Evolutionary conservation across 352 stramenopile genomes (phyloP).

Genomic region (Thalassiosira exigua): DNA sequence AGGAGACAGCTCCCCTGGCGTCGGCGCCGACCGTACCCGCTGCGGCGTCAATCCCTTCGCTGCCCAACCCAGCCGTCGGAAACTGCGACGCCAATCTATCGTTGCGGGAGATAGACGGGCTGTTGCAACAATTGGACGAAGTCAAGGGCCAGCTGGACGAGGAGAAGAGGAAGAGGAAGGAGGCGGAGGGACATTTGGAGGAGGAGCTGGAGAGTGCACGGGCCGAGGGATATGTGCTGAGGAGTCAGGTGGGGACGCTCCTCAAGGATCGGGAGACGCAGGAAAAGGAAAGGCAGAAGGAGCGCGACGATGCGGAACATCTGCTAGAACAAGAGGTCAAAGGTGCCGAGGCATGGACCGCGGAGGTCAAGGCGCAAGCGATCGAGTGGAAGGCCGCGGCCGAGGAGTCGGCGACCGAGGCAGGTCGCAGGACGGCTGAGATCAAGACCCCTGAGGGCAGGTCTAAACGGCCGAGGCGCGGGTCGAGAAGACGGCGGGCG

Average conservation of each 20-base stretch:
- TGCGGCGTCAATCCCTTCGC: too few relatives aligned
- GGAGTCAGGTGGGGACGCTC: slow-evolving; percentile 66
- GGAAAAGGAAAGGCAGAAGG: slow-evolving; percentile 24
- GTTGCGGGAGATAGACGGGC: slow-evolving; percentile 12
- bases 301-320: slow-evolving; percentile 16
- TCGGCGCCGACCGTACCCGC: too few relatives aligned
- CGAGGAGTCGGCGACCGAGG: slow-evolving; percentile 23
- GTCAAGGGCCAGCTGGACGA: slow-evolving; percentile 39
- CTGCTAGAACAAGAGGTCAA: slow-evolving; percentile 34
- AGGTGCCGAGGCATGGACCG: slow-evolving; percentile 21
- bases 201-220: slow-evolving; percentile 42
- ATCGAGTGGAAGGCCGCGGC: slow-evolving; percentile 15
- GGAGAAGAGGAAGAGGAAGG: slow-evolving; percentile 63
- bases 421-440: slow-evolving; percentile 48
- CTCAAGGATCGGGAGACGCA: slow-evolving; percentile 40
- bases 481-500: slow-evolving; percentile 64
- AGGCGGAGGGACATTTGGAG: slow-evolving; percentile 60
- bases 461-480: slow-evolving; percentile 46
- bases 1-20: too few relatives aligned
- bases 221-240: slow-evolving; percentile 43
- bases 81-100: slow-evolving; percentile 18
- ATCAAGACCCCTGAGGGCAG: slow-evolving; percentile 51
- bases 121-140: slow-evolving; percentile 54
- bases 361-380: slow-evolving; percentile 10
- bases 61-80: slow-evolving; percentile 37